Percentiles rank a stretch among this genome's conserved stretches.
phyloP scores from a whole-genome alignment of 2,329 filamentous ascomycete genomes.

The Pestalotiopsis sp. region DNA sequence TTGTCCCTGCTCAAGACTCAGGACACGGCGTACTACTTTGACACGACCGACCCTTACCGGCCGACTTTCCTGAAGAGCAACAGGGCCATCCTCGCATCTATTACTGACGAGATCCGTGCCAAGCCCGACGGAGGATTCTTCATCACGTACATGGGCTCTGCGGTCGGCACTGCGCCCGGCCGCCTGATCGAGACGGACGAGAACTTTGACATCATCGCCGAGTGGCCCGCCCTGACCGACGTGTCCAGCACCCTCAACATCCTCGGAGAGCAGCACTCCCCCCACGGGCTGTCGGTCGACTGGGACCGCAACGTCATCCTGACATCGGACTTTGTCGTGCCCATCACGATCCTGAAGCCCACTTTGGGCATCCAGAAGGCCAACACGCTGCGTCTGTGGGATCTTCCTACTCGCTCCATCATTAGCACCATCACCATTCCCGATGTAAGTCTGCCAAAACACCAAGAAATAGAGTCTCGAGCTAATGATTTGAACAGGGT shows the following conservation, averaged over 20 bases:
- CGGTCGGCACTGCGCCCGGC: conserved; percentile 59
- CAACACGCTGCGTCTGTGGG: conserved; percentile 63
- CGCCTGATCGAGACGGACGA: conserved; percentile 64
- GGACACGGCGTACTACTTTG: conserved; percentile 66
- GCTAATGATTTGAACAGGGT: conserved; percentile 31
- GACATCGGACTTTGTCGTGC: conserved; percentile 66
- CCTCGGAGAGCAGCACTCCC: conserved; percentile 62
- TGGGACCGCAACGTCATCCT: conserved; percentile 60
- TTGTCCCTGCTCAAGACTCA: conserved; percentile 62
- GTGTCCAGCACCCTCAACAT: conserved; percentile 56
- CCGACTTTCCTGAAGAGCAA: conserved; percentile 64
- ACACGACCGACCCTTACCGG: conserved; percentile 59
- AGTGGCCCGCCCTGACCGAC: conserved; percentile 58
- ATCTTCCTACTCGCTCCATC: conserved; percentile 54
- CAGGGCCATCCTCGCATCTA: conserved; percentile 59
- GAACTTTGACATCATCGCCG: conserved; percentile 62
- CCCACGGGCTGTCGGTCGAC: conserved; percentile 62
- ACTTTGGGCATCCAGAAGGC: conserved; percentile 54
- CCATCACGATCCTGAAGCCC: conserved; percentile 63
- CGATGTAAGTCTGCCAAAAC: conserved; percentile 38
- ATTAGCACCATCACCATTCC: conserved; percentile 65
- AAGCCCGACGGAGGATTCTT: conserved; percentile 66
- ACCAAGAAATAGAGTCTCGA: neutral
- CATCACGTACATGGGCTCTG: conserved; percentile 64
- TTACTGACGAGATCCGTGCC: conserved; percentile 64